These are phyloP conservation scores for Rhododendron henanense DNA, from an alignment of 148 eudicot species.

Conservation along the genomic window DNA sequence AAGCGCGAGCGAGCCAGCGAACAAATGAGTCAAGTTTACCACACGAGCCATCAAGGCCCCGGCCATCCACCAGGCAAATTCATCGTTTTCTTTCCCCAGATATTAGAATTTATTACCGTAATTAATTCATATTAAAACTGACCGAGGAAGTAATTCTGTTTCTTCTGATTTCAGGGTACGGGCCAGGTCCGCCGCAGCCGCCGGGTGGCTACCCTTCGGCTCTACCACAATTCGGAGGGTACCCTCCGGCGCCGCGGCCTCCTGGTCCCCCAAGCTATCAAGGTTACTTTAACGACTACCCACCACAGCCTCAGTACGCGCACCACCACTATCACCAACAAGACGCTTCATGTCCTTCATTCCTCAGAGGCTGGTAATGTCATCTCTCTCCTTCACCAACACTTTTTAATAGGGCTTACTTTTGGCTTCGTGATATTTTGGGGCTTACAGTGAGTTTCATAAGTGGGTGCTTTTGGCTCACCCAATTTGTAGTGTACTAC, in stretches of 20 bases:
- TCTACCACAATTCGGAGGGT: not conserved
- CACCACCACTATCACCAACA: conserved; percentile 8
- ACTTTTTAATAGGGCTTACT: not conserved
- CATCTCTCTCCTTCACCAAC: not conserved
- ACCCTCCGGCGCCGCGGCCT: conserved; percentile 3
- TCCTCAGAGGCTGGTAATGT: conserved; percentile 2
- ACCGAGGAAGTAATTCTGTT: not conserved
- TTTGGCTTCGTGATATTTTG: not conserved
- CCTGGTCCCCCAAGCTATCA: conserved; percentile 5
- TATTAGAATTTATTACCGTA: not conserved
- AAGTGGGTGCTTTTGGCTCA: not conserved
- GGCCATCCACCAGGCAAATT: conserved; percentile 5
- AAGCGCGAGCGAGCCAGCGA: not conserved
- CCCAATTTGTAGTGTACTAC: not conserved
- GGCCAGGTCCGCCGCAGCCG: conserved; percentile 8
- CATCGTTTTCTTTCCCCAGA: not conserved
- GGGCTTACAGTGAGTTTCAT: not conserved
- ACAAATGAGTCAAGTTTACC: conserved; percentile 12
- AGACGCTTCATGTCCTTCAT: not conserved
- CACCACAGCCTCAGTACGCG: not conserved
- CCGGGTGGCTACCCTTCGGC: not conserved
- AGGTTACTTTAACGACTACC: conserved; percentile 7
- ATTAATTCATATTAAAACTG: too few relatives aligned
- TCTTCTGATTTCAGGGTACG: conserved; percentile 7
- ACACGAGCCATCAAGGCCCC: conserved; percentile 20